A percentile compares a stretch with the other conserved stretches of the same genome.
Evolutionary conservation across 2,329 filamentous ascomycete genomes (phyloP).

Genomic region (Arthroderma uncinatum): DNA sequence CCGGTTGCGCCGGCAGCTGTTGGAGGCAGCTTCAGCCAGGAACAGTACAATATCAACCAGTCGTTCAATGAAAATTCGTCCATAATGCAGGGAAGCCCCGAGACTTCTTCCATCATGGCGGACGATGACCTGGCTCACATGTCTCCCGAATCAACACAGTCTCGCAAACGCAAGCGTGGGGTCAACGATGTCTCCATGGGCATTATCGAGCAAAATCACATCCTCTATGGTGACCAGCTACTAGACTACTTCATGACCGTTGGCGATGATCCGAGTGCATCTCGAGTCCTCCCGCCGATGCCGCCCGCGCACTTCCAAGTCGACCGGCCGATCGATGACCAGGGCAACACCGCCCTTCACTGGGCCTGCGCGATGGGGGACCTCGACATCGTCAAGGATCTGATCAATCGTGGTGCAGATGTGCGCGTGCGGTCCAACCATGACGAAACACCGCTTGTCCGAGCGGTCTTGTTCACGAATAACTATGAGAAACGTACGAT

Average conservation of each 20-base stretch:
- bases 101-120: conserved; percentile 72
- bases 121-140: conserved; percentile 69
- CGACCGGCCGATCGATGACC: conserved; percentile 85
- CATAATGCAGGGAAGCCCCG: conserved; percentile 70
- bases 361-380: conserved; percentile 99
- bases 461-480: conserved; percentile 90
- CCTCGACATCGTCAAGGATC: conserved; percentile 75
- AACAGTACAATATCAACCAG: conserved; percentile 11
- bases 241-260: conserved; percentile 92
- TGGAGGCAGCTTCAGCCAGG: conserved; percentile 7
- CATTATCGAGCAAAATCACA: conserved; percentile 62
- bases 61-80: conserved; percentile 57
- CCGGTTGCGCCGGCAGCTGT: neutral
- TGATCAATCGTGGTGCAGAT: conserved; percentile 69
- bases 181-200: conserved; percentile 46
- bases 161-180: conserved; percentile 66
- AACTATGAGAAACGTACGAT: conserved; percentile 92
- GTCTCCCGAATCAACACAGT: conserved; percentile 48
- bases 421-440: conserved; percentile 56
- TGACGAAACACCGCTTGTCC: conserved; percentile 87
- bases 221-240: conserved; percentile 82
- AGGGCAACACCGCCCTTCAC: conserved; percentile 84
- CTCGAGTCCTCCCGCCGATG: conserved; percentile 51
- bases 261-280: conserved; percentile 58
- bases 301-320: conserved; percentile 80